phyloP scores from a whole-genome alignment of 176 grass and related monocot genomes.

The Eremochloa ophiuroides region DNA sequence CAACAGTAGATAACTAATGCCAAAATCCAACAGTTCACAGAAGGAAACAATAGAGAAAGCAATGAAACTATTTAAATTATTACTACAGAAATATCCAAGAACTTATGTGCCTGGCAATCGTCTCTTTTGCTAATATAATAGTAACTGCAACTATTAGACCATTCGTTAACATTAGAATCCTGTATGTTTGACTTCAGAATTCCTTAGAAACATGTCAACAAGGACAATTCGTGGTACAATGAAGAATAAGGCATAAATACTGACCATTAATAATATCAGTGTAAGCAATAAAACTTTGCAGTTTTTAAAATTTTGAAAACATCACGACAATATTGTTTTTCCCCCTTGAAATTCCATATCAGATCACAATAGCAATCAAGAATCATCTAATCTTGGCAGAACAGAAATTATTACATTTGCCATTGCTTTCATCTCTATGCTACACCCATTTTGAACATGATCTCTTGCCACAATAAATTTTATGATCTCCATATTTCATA shows the following conservation, averaged over 20 bases:
- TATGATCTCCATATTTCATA: conserved; percentile 1
- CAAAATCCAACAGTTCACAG: background rate
- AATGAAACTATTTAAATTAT: background rate
- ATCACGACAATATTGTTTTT: background rate
- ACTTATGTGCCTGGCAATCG: background rate
- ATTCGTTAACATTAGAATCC: background rate
- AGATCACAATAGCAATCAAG: background rate
- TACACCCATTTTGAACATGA: background rate
- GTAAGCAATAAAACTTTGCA: background rate
- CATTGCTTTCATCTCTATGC: background rate
- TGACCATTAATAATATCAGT: background rate
- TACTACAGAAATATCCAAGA: background rate
- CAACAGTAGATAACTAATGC: background rate
- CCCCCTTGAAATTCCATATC: background rate
- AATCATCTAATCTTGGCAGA: background rate
- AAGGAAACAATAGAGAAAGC: background rate
- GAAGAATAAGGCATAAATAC: background rate
- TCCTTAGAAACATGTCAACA: background rate
- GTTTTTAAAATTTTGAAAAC: background rate
- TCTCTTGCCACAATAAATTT: background rate
- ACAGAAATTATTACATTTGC: background rate
- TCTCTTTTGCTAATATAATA: background rate
- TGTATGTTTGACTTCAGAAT: background rate
- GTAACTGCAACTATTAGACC: background rate
- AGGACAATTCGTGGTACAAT: background rate